Percentiles rank a stretch among this genome's conserved stretches.
phyloP scores from a whole-genome alignment of 352 stramenopile species.

The Phytophthora megakarya region DNA sequence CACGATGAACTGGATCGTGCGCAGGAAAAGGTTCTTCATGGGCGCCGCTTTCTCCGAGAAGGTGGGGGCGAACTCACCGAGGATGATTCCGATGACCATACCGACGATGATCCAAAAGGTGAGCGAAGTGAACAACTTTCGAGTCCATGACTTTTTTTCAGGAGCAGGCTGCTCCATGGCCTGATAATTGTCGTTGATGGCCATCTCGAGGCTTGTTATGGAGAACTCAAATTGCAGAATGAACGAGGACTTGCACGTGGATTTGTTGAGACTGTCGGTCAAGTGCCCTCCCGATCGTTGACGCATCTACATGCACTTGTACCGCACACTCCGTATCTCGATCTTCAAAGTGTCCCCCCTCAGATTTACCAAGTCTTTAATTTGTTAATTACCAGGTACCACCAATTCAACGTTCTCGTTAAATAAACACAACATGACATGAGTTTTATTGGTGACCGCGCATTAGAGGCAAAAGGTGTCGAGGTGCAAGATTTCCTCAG shows the following conservation, averaged over 20 bases:
- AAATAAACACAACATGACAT: not conserved
- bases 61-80: conserved; percentile 49
- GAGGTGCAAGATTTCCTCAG: not conserved
- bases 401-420: not conserved
- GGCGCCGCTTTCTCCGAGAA: conserved; percentile 58
- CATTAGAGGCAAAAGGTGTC: too few relatives aligned
- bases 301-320: conserved; percentile 6
- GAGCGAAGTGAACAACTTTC: conserved; percentile 52
- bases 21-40: conserved; percentile 62
- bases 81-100: conserved; percentile 50
- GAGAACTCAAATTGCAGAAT: conserved; percentile 8
- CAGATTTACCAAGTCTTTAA: not conserved
- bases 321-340: conserved; percentile 9
- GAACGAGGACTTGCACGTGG: not conserved
- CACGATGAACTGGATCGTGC: conserved; percentile 63
- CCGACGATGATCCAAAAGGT: conserved; percentile 64
- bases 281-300: conserved; percentile 5
- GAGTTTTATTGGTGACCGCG: not conserved
- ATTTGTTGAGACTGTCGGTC: not conserved
- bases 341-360: not conserved
- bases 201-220: conserved; percentile 1
- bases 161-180: conserved; percentile 29
- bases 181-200: conserved; percentile 29
- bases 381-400: not conserved
- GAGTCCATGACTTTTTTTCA: conserved; percentile 37